These are phyloP conservation scores for Ambispora gerdemannii DNA, from an alignment of 192 early-diverging fungal genomes.

Conservation along the genomic window DNA sequence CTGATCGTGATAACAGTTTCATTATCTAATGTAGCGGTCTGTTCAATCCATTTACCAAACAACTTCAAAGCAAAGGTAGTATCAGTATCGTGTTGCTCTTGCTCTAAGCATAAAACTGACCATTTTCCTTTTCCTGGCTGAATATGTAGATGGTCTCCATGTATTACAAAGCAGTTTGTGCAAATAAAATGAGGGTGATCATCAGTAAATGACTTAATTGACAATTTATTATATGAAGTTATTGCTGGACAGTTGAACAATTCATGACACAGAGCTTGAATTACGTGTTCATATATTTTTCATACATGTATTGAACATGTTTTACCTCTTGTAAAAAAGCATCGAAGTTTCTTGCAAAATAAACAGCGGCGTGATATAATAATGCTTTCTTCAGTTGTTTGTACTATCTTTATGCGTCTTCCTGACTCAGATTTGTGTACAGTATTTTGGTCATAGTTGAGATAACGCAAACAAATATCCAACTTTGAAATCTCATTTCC, in stretches of 20 bases:
- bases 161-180: not conserved
- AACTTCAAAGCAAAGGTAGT: no score
- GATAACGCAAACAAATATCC: not conserved
- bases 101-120: no score
- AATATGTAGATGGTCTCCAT: not conserved
- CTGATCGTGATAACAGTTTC: no score
- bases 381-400: not conserved
- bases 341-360: conserved; percentile 2
- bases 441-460: not conserved
- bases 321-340: conserved; percentile 1
- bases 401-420: not conserved
- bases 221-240: not conserved
- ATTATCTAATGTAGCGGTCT: not conserved
- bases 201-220: not conserved
- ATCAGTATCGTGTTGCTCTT: no score
- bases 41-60: not conserved
- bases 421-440: not conserved
- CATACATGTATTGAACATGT: not conserved
- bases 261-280: not conserved
- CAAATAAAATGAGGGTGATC: not conserved
- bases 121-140: no score
- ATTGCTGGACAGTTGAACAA: not conserved
- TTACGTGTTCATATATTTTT: not conserved
- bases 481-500: not conserved
- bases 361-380: not conserved